Evolutionary conservation across 2,329 filamentous ascomycete species (phyloP).

Genomic region (Beauveria sp.): DNA sequence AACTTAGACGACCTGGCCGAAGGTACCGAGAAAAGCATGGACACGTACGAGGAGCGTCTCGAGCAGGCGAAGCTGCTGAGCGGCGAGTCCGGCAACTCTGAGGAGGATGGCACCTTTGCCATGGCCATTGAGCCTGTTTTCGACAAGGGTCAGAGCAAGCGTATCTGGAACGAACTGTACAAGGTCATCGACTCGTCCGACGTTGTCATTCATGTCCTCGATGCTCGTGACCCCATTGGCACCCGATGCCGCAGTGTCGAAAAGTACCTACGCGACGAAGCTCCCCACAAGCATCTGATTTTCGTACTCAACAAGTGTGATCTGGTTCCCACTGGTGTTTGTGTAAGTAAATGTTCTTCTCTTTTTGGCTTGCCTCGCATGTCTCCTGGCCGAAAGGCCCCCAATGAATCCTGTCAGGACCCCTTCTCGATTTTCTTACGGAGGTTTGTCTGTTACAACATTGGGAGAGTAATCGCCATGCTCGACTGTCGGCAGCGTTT

Average conservation of each 20-base stretch:
- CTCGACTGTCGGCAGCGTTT: slow-evolving; percentile 27
- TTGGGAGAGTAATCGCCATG: slow-evolving; percentile 79
- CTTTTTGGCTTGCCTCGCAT: slow-evolving; percentile 12
- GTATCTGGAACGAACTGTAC: slow-evolving; percentile 95
- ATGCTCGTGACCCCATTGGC: slow-evolving; percentile 82
- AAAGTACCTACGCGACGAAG: slow-evolving; percentile 88
- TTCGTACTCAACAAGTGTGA: slow-evolving; percentile 50
- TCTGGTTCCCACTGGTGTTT: slow-evolving; percentile 82
- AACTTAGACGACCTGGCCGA: slow-evolving; percentile 76
- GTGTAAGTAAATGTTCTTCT: slow-evolving; percentile 61
- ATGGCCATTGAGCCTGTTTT: slow-evolving; percentile 81
- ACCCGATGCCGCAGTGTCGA: slow-evolving; percentile 73
- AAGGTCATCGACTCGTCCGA: slow-evolving; percentile 95
- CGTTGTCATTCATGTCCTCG: slow-evolving; percentile 89
- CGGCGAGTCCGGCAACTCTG: slow-evolving; percentile 55
- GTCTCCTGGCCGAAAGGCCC: slow-evolving; percentile 26
- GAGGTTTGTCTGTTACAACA: slow-evolving; percentile 94
- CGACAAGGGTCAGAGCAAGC: slow-evolving; percentile 87
- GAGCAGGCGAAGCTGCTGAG: slow-evolving; percentile 72
- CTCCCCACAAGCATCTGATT: slow-evolving; percentile 84
- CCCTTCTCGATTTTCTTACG: slow-evolving; percentile 60
- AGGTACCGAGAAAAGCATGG: slow-evolving; percentile 71
- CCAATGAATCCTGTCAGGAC: slow-evolving; percentile 83
- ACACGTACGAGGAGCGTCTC: slow-evolving; percentile 69
- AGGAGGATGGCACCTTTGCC: slow-evolving; percentile 40